Evolutionary conservation across 139 green algal genomes (phyloP).

Genomic region (Bryopsis sp.): DNA sequence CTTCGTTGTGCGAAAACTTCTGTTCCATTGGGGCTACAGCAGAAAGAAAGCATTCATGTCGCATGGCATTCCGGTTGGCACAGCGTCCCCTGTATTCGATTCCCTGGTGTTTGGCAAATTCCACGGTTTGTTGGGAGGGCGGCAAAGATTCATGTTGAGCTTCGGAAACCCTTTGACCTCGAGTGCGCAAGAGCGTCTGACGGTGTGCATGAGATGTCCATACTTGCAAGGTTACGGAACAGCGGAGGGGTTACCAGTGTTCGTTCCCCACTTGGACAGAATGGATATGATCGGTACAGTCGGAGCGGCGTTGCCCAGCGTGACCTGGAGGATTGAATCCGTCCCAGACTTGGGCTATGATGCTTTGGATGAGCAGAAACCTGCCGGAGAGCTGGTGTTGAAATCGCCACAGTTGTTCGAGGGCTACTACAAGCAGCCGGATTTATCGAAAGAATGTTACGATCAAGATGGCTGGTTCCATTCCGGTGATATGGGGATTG

Average conservation of each 20-base stretch:
- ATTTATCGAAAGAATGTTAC: conserved; percentile 42
- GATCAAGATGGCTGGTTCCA: conserved; percentile 55
- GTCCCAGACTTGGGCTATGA: conserved; percentile 45
- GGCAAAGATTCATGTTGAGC: conserved; percentile 65
- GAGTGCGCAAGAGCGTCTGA: conserved; percentile 80
- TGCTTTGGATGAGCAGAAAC: conserved; percentile 22
- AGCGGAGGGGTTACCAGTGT: conserved; percentile 81
- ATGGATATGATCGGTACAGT: conserved; percentile 7
- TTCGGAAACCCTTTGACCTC: conserved; percentile 74
- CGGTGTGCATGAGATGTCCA: conserved; percentile 61
- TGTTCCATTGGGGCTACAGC: conserved; percentile 65
- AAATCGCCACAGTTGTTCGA: conserved; percentile 42
- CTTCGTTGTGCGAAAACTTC: conserved; percentile 32
- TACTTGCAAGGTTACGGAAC: conserved; percentile 82
- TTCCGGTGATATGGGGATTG: conserved; percentile 4
- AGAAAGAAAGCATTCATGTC: conserved; percentile 66
- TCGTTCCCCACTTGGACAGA: conserved; percentile 51
- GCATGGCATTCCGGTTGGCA: conserved; percentile 35
- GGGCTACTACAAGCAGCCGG: conserved; percentile 58
- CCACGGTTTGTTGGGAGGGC: conserved; percentile 56
- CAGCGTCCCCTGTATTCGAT: conserved; percentile 75
- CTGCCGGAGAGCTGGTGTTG: conserved; percentile 54
- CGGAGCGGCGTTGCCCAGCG: conserved; percentile 13
- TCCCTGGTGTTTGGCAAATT: conserved; percentile 73
- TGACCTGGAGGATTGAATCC: conserved; percentile 30